Percentiles rank a stretch among this genome's conserved stretches.
phyloP scores from a whole-genome alignment of 2,329 filamentous ascomycete genomes.

The Hypomyces rosellus region DNA sequence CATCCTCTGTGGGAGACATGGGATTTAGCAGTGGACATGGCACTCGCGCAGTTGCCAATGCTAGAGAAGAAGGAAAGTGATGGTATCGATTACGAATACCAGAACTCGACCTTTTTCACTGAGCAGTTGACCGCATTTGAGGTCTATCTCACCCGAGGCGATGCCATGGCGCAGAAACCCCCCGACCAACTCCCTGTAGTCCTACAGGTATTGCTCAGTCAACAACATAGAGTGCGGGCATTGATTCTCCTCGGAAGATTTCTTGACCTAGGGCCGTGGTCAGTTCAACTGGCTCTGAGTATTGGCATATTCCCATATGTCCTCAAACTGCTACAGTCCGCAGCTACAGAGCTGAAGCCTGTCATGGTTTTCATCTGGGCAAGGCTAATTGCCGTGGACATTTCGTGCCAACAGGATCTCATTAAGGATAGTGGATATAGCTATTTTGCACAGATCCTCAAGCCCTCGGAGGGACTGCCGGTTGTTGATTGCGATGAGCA shows the following conservation, averaged over 20 bases:
- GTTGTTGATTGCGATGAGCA: constrained; percentile 88
- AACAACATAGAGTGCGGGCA: constrained; percentile 86
- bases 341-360: constrained; percentile 87
- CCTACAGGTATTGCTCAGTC: constrained; percentile 88
- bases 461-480: constrained; percentile 74
- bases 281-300: constrained; percentile 92
- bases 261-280: constrained; percentile 93
- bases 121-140: constrained; percentile 97
- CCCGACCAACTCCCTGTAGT: constrained; percentile 96
- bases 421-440: constrained; percentile 96
- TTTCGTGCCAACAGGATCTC: constrained; percentile 86
- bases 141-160: constrained; percentile 79
- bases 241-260: constrained; percentile 90
- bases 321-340: constrained; percentile 92
- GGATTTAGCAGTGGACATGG: constrained; percentile 96
- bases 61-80: constrained; percentile 72
- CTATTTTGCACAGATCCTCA: constrained; percentile 91
- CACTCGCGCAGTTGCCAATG: constrained; percentile 79
- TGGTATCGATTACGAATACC: constrained; percentile 78
- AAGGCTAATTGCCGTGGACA: constrained; percentile 87
- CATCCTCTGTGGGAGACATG: constrained; percentile 96
- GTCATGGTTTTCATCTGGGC: constrained; percentile 99
- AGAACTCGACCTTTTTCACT: constrained; percentile 92
- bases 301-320: constrained; percentile 99
- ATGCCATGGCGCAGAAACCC: constrained; percentile 74